These are phyloP conservation scores for Cerrena zonata DNA, from an alignment of 1,284 basidiomycete species.

Conservation along the genomic window DNA sequence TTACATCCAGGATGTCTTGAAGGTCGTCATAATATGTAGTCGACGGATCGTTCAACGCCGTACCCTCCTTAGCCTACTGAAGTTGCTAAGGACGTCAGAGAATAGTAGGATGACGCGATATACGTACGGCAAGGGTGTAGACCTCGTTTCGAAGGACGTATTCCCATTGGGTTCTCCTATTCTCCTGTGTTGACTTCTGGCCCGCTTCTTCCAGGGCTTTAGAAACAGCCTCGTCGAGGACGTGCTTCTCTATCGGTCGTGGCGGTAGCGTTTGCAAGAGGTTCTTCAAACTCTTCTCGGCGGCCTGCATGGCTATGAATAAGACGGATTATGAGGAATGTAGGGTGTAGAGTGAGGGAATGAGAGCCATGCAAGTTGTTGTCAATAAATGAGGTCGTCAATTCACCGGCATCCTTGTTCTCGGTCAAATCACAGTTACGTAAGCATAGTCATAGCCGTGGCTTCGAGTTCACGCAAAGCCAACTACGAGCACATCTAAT, in stretches of 20 bases:
- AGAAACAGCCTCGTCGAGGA: slow-evolving; percentile 46
- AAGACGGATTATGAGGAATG: not conserved
- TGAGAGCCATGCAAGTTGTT: not conserved
- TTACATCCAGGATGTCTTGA: slow-evolving; percentile 61
- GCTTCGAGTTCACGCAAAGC: too few relatives aligned
- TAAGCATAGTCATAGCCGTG: too few relatives aligned
- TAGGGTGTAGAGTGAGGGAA: not conserved
- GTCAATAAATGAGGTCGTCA: not conserved
- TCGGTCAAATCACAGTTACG: too few relatives aligned
- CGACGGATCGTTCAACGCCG: slow-evolving; percentile 41
- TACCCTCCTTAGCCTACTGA: slow-evolving; percentile 56
- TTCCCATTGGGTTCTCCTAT: slow-evolving; percentile 67
- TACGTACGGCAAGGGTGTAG: slow-evolving; percentile 61
- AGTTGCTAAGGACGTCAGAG: slow-evolving; percentile 2
- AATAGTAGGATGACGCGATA: slow-evolving; percentile 1
- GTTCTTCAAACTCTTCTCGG: slow-evolving; percentile 19
- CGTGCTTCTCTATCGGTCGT: slow-evolving; percentile 39
- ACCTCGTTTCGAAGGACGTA: slow-evolving; percentile 62
- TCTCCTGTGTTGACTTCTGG: slow-evolving; percentile 44
- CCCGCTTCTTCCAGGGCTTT: slow-evolving; percentile 40
- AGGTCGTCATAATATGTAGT: slow-evolving; percentile 56
- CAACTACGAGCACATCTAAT: too few relatives aligned
- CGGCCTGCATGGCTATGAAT: slow-evolving; percentile 19
- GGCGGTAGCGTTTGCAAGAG: slow-evolving; percentile 51
- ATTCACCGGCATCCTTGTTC: too few relatives aligned